phyloP scores from a whole-genome alignment of 2,329 filamentous ascomycete genomes.

The Aspergillus fumigatiaffinis region DNA sequence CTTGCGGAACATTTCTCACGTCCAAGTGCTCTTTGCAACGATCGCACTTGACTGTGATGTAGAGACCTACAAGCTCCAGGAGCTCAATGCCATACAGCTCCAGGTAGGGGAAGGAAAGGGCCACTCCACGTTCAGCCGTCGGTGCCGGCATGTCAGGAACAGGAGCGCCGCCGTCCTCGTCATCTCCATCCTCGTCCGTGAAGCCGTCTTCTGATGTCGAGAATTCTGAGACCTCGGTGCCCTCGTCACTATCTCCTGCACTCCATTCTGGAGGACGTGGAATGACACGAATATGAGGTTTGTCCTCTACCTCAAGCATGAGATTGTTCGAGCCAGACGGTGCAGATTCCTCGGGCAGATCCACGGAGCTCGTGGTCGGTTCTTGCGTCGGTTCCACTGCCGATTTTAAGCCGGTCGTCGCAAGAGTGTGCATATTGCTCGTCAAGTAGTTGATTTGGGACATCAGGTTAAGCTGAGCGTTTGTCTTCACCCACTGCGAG shows the following conservation, averaged over 20 bases:
- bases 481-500: slow-evolving; percentile 52
- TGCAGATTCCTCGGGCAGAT: slow-evolving; percentile 12
- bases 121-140: slow-evolving; percentile 63
- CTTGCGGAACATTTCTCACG: slow-evolving; percentile 61
- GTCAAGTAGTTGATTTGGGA: slow-evolving; percentile 71
- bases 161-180: slow-evolving; percentile 36
- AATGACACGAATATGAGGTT: slow-evolving; percentile 66
- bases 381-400: slow-evolving; percentile 12
- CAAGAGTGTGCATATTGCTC: slow-evolving; percentile 66
- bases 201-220: slow-evolving; percentile 44
- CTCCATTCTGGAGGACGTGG: slow-evolving; percentile 75
- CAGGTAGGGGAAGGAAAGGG: slow-evolving; percentile 72
- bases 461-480: slow-evolving; percentile 62
- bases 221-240: slow-evolving; percentile 38
- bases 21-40: slow-evolving; percentile 73
- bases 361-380: slow-evolving; percentile 3
- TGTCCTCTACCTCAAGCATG: slow-evolving; percentile 41
- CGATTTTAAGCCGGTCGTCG: slow-evolving; percentile 48
- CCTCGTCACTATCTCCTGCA: slow-evolving; percentile 30
- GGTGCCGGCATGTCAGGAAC: slow-evolving; percentile 34
- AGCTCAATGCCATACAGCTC: slow-evolving; percentile 75
- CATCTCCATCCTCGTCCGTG: slow-evolving; percentile 43
- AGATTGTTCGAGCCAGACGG: slow-evolving; percentile 10
- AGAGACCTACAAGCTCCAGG: slow-evolving; percentile 63
- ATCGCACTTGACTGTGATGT: slow-evolving; percentile 70